Percentiles rank a stretch among this genome's conserved stretches.
phyloP scores from a whole-genome alignment of 2,329 filamentous ascomycete species.

The Apiospora pterosperma region DNA sequence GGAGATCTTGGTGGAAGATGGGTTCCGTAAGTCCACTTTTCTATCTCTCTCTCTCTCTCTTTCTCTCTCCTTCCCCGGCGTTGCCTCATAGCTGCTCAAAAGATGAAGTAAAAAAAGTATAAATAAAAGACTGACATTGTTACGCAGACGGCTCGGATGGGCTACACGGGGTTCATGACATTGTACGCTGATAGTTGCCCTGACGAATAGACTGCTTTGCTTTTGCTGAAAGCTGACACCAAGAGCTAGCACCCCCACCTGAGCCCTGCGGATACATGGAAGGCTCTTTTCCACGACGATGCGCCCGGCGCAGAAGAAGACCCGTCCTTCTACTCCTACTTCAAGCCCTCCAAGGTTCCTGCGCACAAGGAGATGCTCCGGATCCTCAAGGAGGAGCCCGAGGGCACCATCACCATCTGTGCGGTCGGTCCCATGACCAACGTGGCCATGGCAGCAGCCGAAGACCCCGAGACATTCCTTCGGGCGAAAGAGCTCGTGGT shows the following conservation, averaged over 20 bases:
- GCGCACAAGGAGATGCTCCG: slow-evolving; percentile 89
- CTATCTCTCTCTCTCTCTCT: too few relatives aligned
- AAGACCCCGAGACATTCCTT: slow-evolving; percentile 86
- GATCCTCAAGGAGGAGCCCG: slow-evolving; percentile 75
- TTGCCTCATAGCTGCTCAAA: too few relatives aligned
- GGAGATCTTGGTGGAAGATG: slow-evolving; percentile 74
- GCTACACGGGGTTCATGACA: slow-evolving; percentile 69
- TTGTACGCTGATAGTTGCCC: slow-evolving; percentile 30
- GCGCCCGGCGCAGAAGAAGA: slow-evolving; percentile 28
- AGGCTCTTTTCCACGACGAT: slow-evolving; percentile 57
- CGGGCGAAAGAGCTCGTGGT: slow-evolving; percentile 87
- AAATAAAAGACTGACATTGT: slow-evolving; percentile 8
- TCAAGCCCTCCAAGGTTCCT: slow-evolving; percentile 69
- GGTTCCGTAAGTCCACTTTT: slow-evolving; percentile 67
- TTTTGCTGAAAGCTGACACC: slow-evolving; percentile 5
- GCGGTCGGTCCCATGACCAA: slow-evolving; percentile 93
- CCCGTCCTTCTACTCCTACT: slow-evolving; percentile 54
- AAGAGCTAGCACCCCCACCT: slow-evolving; percentile 64
- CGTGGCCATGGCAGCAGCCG: slow-evolving; percentile 79
- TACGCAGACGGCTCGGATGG: slow-evolving; percentile 69
- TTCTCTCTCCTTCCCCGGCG: neutral
- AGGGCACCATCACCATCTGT: slow-evolving; percentile 83
- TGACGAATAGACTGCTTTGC: slow-evolving; percentile 4
- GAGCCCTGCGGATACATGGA: slow-evolving; percentile 71
- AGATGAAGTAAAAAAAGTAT: too few relatives aligned